Conservation (phyloP, 805 yeast species). For the Metschnikowia picachoensis region DNA sequence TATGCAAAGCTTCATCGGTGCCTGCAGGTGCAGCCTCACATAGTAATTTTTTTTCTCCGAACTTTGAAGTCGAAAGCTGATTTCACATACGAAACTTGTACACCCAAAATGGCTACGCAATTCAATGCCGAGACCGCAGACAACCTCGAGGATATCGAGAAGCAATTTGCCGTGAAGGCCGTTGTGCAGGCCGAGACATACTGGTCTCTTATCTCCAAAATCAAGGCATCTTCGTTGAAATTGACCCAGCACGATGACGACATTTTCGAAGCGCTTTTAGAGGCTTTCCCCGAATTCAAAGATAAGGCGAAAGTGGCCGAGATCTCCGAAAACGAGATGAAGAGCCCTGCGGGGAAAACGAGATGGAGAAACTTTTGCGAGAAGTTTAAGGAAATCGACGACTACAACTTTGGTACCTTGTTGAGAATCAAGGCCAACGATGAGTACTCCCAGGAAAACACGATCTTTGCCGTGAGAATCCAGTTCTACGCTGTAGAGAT, state of each 20-base stretch:
- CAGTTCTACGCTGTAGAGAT: slow-evolving; percentile 95
- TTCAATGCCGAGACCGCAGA: slow-evolving; percentile 91
- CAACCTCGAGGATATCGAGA: slow-evolving; percentile 92
- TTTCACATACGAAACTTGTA: not conserved
- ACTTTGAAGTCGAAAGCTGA: too few species aligned
- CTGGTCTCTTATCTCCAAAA: slow-evolving; percentile 72
- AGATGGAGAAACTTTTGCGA: slow-evolving; percentile 89
- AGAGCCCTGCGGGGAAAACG: slow-evolving; percentile 71
- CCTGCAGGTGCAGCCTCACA: slow-evolving; percentile 3
- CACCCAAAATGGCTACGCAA: slow-evolving; percentile 28
- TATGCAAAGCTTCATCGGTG: not conserved
- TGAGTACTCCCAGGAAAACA: slow-evolving; percentile 78
- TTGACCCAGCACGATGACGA: slow-evolving; percentile 71
- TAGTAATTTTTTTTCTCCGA: too few species aligned
- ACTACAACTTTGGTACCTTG: slow-evolving; percentile 93
- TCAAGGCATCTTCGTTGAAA: slow-evolving; percentile 77
- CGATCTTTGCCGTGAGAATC: slow-evolving; percentile 87
- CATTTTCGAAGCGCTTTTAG: slow-evolving; percentile 55
- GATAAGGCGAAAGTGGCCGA: slow-evolving; percentile 52
- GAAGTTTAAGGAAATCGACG: slow-evolving; percentile 80
- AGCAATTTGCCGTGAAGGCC: slow-evolving; percentile 96
- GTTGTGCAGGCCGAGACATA: slow-evolving; percentile 94
- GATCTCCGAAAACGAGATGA: slow-evolving; percentile 77
- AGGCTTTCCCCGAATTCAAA: slow-evolving; percentile 84
- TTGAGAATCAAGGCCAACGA: slow-evolving; percentile 67